phyloP scores from a whole-genome alignment of 306 rosid genomes.

The Pterocarpus santalinus region DNA sequence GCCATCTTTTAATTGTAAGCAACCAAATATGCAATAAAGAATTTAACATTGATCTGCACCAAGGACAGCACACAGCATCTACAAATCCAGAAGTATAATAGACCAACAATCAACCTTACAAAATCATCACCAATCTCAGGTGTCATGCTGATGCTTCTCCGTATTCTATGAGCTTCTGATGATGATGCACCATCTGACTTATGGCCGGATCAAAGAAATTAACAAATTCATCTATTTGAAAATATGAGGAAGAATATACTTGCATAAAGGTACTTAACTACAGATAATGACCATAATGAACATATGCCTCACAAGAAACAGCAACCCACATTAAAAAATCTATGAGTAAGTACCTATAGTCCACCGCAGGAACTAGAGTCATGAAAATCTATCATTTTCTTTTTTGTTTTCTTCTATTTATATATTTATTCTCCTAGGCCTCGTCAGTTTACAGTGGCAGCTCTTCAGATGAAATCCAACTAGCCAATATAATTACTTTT shows the following conservation, averaged over 20 bases:
- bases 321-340: not conserved
- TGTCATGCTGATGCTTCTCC: constrained; percentile 93
- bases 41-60: constrained; percentile 30
- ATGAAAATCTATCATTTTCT: not conserved
- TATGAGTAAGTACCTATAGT: not conserved
- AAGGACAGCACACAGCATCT: constrained; percentile 16
- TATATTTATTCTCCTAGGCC: not conserved
- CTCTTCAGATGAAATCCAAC: constrained; percentile 29
- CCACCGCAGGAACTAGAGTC: constrained; percentile 20
- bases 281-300: constrained; percentile 28
- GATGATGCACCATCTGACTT: constrained; percentile 90
- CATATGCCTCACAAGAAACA: constrained; percentile 19
- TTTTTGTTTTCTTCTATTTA: not conserved
- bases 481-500: constrained; percentile 13
- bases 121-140: constrained; percentile 99
- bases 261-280: not conserved
- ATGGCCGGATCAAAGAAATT: constrained; percentile 57
- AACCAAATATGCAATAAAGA: constrained; percentile 27
- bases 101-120: constrained; percentile 75
- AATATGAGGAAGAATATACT: constrained; percentile 21
- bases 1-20: not conserved
- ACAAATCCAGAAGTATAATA: constrained; percentile 36
- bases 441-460: not conserved
- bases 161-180: constrained; percentile 79
- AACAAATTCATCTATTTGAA: constrained; percentile 26